A percentile compares a stretch with the other conserved stretches of the same genome.
Conservation (phyloP, 106 monocot genomes). For the Dendrobium nobile region DNA sequence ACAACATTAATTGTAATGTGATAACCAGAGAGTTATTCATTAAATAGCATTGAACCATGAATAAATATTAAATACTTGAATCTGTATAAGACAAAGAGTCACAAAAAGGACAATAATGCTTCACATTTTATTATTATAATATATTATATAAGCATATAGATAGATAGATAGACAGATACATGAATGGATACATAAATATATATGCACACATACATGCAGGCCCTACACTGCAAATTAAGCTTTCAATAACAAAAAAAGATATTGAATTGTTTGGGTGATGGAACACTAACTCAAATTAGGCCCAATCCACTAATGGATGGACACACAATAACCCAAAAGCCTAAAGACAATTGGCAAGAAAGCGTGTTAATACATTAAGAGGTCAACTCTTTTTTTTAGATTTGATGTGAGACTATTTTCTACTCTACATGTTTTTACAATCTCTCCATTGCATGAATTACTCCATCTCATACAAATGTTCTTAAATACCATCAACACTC, state of each 20-base stretch:
- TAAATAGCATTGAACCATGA: too few species aligned
- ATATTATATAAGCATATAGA: too few species aligned
- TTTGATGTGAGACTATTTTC: background rate
- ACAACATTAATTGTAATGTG: too few species aligned
- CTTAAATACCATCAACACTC: background rate
- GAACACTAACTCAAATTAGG: background rate
- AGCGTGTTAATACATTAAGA: background rate
- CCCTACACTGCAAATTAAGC: background rate
- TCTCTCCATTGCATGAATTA: background rate
- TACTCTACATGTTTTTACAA: background rate
- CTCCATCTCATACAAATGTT: background rate
- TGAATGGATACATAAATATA: background rate
- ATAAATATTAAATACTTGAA: too few species aligned
- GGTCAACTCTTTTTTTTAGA: background rate
- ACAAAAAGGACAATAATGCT: too few species aligned
- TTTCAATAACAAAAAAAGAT: background rate
- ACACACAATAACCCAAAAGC: background rate
- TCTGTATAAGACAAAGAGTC: too few species aligned
- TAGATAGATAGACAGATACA: background rate
- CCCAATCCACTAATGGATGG: background rate
- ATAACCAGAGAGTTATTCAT: too few species aligned
- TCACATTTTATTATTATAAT: too few species aligned
- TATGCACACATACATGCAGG: background rate
- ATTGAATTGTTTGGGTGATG: background rate
- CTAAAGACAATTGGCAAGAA: background rate